Percentiles rank a stretch among this genome's conserved stretches.
Evolutionary conservation across 1,284 basidiomycete species (phyloP).

Genomic region (Volvariella surrecta): DNA sequence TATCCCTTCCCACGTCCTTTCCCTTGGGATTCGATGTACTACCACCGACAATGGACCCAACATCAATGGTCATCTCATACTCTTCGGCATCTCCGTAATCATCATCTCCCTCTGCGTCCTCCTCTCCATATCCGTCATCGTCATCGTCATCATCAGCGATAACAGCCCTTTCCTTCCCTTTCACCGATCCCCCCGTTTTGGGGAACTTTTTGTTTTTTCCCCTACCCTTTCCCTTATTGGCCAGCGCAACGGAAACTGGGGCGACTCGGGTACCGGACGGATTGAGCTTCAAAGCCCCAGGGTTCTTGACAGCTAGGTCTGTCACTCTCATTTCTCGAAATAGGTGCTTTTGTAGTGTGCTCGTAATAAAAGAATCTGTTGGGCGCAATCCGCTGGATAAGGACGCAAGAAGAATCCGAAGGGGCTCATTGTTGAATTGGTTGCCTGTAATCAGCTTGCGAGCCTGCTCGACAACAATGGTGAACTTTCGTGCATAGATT

Average conservation of each 20-base stretch:
- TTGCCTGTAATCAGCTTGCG: conserved; percentile 64
- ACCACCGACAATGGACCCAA: conserved; percentile 12
- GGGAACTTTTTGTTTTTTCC: conserved; percentile 16
- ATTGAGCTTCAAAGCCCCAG: conserved; percentile 54
- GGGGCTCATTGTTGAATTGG: conserved; percentile 78
- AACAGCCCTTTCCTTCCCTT: conserved; percentile 13
- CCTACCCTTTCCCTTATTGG: conserved; percentile 14
- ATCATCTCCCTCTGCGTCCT: conserved; percentile 11
- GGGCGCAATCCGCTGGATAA: conserved; percentile 62
- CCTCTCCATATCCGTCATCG: conserved; percentile 8
- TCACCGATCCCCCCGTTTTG: conserved; percentile 20
- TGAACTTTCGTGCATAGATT: conserved; percentile 45
- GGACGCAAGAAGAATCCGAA: conserved; percentile 64
- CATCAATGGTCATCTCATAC: conserved; percentile 18
- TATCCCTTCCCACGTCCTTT: conserved; percentile 19
- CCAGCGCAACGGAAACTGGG: conserved; percentile 13
- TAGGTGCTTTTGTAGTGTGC: conserved; percentile 74
- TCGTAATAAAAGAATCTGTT: conserved; percentile 67
- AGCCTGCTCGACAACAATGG: conserved; percentile 58
- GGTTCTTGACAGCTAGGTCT: conserved; percentile 53
- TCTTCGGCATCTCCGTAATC: conserved; percentile 16
- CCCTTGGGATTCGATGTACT: conserved; percentile 11
- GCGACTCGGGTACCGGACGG: conserved; percentile 43
- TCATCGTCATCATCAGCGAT: conserved; percentile 14
- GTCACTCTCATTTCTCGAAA: conserved; percentile 67